Evolutionary conservation across 352 stramenopile species (phyloP), one percentile per base, ranked within the genome.

Genomic region (Pythium apleroticum): DNA sequence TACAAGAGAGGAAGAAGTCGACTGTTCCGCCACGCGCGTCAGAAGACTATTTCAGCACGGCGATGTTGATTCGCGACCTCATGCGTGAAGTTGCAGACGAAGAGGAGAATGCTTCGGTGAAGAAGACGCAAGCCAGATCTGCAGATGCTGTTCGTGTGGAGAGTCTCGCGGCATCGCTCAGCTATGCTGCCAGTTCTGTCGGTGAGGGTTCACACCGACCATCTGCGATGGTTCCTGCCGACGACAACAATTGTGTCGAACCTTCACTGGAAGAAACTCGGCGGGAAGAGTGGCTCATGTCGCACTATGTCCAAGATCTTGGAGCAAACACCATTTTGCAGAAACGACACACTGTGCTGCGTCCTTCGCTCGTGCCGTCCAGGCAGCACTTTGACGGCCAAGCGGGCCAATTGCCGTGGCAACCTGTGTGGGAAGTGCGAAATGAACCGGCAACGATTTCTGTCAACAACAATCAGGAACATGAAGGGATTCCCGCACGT

Each of bases 1-100:
- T 24, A 33, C 24, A 48, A 5, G 22, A 24, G 1, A 24, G 49
- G 50, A 53, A 52, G 17, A 65, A 45, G 19, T 33, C 25, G n/a
- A 49, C 31, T n/a, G 15, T 6, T 19, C 12, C 41, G 25, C 6
- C 31, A 22, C 68, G 68, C 37, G 75, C 74, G 6, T 82, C 71
- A 12, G 77, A 84, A 60, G 79, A 88, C 45, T 88, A 88, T 43
- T 54, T 74, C 48, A 78, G 57, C 28, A 88, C 79, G 25, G 77
- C 77, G 0, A 54, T 70, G 24, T 79, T 84, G 31, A 85, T 88
- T 15, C 72, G 80, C 52, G 66, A 73, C 22, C 56, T 88, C 4
- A 81, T 83, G 77, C n/a, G 35, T 19, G 75, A 80, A 41, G 67
- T 71, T 8, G 49, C 52, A 1, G 60, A 62, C 0, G 52, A 87